These are phyloP conservation scores for Rickenella mellea DNA, from an alignment of 768 basidiomycete genomes.

Conservation along the genomic window DNA sequence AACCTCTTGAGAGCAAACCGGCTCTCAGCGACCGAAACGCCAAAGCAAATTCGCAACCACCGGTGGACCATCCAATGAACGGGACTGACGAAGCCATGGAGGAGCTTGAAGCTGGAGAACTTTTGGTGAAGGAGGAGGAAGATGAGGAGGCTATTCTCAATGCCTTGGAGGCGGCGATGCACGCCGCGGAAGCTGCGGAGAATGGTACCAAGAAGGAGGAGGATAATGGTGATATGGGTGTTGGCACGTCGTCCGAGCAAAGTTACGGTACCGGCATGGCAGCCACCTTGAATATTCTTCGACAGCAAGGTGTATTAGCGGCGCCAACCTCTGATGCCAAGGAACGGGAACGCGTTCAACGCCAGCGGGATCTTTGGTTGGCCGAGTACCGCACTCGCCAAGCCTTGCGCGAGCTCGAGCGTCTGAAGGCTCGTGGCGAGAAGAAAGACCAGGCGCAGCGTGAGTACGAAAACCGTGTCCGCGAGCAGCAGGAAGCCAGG, in stretches of 20 bases:
- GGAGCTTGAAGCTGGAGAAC: constrained; percentile 77
- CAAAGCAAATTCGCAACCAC: constrained; percentile 17
- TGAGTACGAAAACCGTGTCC: constrained; percentile 87
- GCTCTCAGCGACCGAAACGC: constrained; percentile 12
- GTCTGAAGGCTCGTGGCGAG: constrained; percentile 62
- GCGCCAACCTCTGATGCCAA: constrained; percentile 48
- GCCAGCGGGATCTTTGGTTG: constrained; percentile 83
- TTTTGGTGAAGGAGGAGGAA: constrained; percentile 72
- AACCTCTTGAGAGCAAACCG: constrained; percentile 27
- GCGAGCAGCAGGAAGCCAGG: constrained; percentile 87
- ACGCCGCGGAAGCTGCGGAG: constrained; percentile 45
- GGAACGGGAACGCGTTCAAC: constrained; percentile 76
- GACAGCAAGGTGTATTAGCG: constrained; percentile 84
- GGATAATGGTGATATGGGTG: constrained; percentile 25
- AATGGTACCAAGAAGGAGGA: constrained; percentile 21
- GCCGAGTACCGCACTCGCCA: constrained; percentile 71
- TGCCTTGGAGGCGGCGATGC: constrained; percentile 63
- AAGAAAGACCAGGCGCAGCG: constrained; percentile 89
- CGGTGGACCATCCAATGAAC: constrained; percentile 47
- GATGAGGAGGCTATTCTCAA: constrained; percentile 71
- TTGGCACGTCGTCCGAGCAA: constrained; percentile 69
- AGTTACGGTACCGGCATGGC: constrained; percentile 80
- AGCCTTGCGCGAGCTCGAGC: constrained; percentile 74
- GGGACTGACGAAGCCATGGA: constrained; percentile 53
- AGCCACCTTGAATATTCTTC: constrained; percentile 78